phyloP scores from a whole-genome alignment of 1,284 basidiomycete genomes.

The Tetrapyrgos nigripes region DNA sequence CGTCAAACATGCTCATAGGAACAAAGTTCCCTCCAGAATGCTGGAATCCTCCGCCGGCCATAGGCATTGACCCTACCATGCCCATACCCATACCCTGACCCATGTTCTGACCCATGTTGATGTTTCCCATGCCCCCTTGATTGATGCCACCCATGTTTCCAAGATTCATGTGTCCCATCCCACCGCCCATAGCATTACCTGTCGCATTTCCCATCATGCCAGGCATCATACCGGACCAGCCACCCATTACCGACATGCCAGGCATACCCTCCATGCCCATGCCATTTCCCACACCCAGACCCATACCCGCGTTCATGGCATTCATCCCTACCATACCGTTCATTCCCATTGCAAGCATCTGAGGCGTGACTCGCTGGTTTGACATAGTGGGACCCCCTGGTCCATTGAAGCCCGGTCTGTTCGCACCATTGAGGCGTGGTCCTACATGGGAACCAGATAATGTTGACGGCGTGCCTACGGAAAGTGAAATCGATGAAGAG shows the following conservation, averaged over 20 bases:
- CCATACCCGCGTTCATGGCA: slow-evolving; percentile 24
- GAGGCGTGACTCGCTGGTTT: slow-evolving; percentile 30
- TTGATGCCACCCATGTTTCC: slow-evolving; percentile 36
- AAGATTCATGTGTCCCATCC: slow-evolving; percentile 38
- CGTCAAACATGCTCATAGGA: slow-evolving; percentile 13
- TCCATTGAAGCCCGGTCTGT: slow-evolving; percentile 9
- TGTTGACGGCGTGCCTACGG: too few species aligned
- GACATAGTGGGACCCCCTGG: slow-evolving; percentile 19
- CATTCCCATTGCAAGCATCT: slow-evolving; percentile 56
- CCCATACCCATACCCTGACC: slow-evolving; percentile 41
- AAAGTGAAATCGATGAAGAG: too few species aligned
- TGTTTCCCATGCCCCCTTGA: too few species aligned
- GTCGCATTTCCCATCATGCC: slow-evolving; percentile 6
- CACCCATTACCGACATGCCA: slow-evolving; percentile 27
- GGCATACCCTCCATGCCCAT: slow-evolving; percentile 35
- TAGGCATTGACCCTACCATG: slow-evolving; percentile 30
- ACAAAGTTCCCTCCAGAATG: slow-evolving; percentile 8
- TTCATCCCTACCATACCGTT: slow-evolving; percentile 39
- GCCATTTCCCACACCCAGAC: slow-evolving; percentile 32
- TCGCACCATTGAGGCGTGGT: slow-evolving; percentile 17
- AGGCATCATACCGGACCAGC: slow-evolving; percentile 24
- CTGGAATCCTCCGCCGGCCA: slow-evolving; percentile 16
- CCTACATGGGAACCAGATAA: background rate
- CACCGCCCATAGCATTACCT: slow-evolving; percentile 24
- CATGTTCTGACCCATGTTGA: slow-evolving; percentile 13